Evolutionary conservation across 768 basidiomycete genomes (phyloP).

Genomic region (Lentinula edodes): DNA sequence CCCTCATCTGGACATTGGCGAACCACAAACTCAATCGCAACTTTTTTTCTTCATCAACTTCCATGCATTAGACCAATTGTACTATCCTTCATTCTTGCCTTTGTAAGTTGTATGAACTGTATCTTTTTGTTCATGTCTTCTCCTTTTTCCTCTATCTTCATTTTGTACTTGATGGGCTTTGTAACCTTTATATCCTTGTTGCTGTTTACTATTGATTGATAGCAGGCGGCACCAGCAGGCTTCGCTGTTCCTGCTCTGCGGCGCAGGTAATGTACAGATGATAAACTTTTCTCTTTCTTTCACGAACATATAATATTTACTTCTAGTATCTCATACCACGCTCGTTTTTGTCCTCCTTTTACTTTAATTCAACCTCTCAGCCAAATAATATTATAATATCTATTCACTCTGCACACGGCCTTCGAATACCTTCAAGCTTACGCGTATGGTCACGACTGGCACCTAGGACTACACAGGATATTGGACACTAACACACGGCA

Average conservation of each 20-base stretch:
- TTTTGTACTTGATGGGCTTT: background rate
- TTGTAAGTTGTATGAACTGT: background rate
- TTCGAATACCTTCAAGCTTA: no score
- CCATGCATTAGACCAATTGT: background rate
- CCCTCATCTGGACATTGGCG: background rate
- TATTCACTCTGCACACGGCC: no score
- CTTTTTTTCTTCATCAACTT: background rate
- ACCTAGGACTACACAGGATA: no score
- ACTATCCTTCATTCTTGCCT: background rate
- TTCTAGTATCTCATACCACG: background rate
- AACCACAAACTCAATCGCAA: background rate
- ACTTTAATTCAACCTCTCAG: background rate
- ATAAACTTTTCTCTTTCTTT: background rate
- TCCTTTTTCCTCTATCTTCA: background rate
- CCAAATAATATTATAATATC: background rate
- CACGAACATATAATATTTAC: background rate
- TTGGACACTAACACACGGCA: no score
- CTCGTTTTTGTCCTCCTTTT: background rate
- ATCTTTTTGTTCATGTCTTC: background rate
- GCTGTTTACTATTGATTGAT: background rate
- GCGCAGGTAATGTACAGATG: background rate
- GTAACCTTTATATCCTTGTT: no score
- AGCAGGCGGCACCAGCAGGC: background rate
- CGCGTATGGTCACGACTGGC: no score
- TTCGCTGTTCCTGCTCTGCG: background rate